Conservation (phyloP, 1,139 yeast species). For the Lodderomyces elongisporus region DNA sequence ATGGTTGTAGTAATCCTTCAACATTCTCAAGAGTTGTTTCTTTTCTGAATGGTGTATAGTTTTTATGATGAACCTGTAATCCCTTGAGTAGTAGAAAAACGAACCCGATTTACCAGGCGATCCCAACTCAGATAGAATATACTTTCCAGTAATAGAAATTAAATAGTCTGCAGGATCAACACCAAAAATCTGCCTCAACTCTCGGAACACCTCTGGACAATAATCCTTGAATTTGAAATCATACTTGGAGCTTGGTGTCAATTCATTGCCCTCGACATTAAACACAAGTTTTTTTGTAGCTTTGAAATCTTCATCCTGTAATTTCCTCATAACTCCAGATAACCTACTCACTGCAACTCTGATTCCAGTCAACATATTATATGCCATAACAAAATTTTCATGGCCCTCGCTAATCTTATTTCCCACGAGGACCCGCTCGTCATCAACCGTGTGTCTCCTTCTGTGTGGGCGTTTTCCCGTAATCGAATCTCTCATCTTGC, state of each 20-base stretch:
- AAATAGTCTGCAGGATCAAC: constrained; percentile 95
- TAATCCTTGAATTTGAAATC: constrained; percentile 97
- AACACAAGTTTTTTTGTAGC: constrained; percentile 76
- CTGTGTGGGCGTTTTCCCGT: constrained; percentile 29
- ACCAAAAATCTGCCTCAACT: constrained; percentile 71
- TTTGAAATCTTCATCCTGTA: constrained; percentile 65
- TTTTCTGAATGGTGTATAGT: constrained; percentile 95
- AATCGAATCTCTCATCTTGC: constrained; percentile 39
- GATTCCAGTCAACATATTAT: constrained; percentile 95
- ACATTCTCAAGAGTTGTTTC: constrained; percentile 66
- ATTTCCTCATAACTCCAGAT: constrained; percentile 75
- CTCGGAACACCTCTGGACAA: constrained; percentile 90
- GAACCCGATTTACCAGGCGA: constrained; percentile 98
- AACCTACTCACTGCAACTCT: constrained; percentile 91
- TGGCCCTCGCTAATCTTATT: constrained; percentile 88
- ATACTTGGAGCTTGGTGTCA: constrained; percentile 89
- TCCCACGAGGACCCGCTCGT: constrained; percentile 63
- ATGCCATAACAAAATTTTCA: constrained; percentile 88
- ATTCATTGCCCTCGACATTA: constrained; percentile 81
- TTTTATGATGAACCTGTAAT: constrained; percentile 88
- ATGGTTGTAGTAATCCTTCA: constrained; percentile 75
- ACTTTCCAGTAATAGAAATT: constrained; percentile 87
- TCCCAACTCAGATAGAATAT: constrained; percentile 84
- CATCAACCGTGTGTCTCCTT: constrained; percentile 25
- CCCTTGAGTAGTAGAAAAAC: constrained; percentile 90